phyloP scores from a whole-genome alignment of 257 asterid genomes.

The Forsythia viridissima region DNA sequence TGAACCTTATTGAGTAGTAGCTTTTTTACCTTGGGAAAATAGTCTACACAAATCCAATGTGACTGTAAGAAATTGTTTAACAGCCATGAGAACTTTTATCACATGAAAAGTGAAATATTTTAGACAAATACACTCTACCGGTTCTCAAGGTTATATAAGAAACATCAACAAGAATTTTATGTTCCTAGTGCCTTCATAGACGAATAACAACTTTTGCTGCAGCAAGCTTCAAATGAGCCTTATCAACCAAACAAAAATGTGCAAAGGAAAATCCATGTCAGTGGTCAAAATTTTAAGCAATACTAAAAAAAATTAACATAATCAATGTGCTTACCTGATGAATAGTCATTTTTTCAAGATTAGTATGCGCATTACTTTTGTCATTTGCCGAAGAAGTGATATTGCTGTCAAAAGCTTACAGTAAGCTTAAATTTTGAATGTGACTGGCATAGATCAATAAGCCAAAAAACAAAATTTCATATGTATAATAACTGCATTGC shows the following conservation, averaged over 20 bases:
- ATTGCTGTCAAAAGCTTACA: too few relatives aligned
- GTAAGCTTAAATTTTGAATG: too few relatives aligned
- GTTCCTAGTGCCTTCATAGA: conserved; percentile 88
- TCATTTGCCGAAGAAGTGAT: too few relatives aligned
- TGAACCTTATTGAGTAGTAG: conserved; percentile 75
- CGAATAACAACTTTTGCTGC: conserved; percentile 98
- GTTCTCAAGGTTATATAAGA: conserved; percentile 72
- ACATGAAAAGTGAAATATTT: too few relatives aligned
- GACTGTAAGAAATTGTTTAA: conserved; percentile 21
- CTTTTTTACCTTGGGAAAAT: conserved; percentile 74
- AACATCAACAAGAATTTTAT: conserved; percentile 81
- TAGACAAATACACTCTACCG: conserved; percentile 56
- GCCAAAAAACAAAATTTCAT: too few relatives aligned
- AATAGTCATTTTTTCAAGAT: too few relatives aligned
- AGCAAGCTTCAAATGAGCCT: conserved; percentile 92
- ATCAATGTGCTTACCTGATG: too few relatives aligned
- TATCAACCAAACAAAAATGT: conserved; percentile 71
- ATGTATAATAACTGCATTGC: too few relatives aligned
- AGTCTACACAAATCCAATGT: conserved; percentile 43
- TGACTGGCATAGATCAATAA: too few relatives aligned
- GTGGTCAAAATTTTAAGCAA: conserved; percentile 13
- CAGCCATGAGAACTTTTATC: not conserved
- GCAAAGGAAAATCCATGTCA: conserved; percentile 25
- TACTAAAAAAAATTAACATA: too few relatives aligned
- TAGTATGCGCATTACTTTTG: too few relatives aligned